Evolutionary conservation across 1,139 yeast species (phyloP), one percentile per base, ranked within the genome.

Genomic region (Yamadazyma pseudoaaseri): DNA sequence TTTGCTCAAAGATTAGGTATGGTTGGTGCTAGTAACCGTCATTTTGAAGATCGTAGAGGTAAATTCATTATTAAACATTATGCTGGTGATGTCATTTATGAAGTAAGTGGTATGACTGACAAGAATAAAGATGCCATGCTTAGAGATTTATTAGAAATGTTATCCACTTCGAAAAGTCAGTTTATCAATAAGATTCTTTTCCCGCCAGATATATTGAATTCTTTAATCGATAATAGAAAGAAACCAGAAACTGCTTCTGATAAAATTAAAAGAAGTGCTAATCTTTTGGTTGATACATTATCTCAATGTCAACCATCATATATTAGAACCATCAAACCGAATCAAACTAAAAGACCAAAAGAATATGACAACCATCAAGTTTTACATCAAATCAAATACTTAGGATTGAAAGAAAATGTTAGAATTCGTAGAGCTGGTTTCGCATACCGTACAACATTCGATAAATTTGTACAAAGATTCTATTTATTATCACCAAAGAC

Each of bases 161-260:
- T 94, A 38, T 69, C 81, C 3, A 77, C 92, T 2, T 81, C 96
- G 1, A 62, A 72, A 29, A 87, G 87, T 54, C 56, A 62, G 7
- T 94, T 89, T 54, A 62, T 92, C 33, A 61, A 59, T 26, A 64
- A 62, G 26, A 62, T 74, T 0, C 63, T 92, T 38, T 90, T 92
- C 73, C 97, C 97, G 2, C 79, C 83, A n/a, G 55, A 54, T 10
- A 53, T 70, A 29, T 58, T 70, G 35, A 68, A 78, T 11, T 74
- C 81, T 10, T 82, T 87, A 43, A 73, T 79, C 16, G 86, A 80
- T 37, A 79, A 86, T 3, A 86, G 83, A 51, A 81, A 79, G 57
- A 79, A 96, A 51, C 95, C 97, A 4, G 96, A 96, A 41, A 90
- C 97, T n/a, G 97, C 97, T 0, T 85, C 96, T 44, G 98, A 92